A percentile compares a stretch with the other conserved stretches of the same genome.
Evolutionary conservation across 768 basidiomycete species (phyloP).

Genomic region (Tricholoma hemisulphureum): DNA sequence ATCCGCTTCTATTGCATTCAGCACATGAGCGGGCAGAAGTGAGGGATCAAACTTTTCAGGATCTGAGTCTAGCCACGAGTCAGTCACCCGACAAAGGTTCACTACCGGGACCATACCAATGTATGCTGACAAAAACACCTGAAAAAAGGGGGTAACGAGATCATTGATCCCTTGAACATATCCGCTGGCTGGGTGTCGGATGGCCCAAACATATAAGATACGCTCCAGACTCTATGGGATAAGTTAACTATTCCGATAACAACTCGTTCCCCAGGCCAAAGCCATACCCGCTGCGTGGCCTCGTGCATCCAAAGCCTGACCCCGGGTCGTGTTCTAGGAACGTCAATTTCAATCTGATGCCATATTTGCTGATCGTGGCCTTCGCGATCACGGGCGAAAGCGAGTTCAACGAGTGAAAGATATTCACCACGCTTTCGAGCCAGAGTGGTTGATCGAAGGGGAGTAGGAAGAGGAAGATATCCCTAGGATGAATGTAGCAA

Average conservation of each 20-base stretch:
- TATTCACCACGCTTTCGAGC: conserved; percentile 91
- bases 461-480: conserved; percentile 83
- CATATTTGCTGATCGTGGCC: conserved; percentile 95
- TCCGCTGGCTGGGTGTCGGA: conserved; percentile 96
- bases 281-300: conserved; percentile 80
- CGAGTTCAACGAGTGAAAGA: conserved; percentile 79
- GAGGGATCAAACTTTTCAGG: conserved; percentile 87
- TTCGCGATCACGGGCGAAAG: conserved; percentile 83
- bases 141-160: conserved; percentile 95
- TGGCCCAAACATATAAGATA: conserved; percentile 98
- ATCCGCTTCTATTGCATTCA: conserved; percentile 93
- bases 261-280: neutral
- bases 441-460: conserved; percentile 73
- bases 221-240: conserved; percentile 79
- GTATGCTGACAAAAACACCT: conserved; percentile 94
- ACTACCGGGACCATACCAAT: conserved; percentile 57
- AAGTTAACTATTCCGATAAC: conserved; percentile 11
- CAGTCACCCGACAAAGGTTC: conserved; percentile 3
- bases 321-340: conserved; percentile 92
- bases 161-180: conserved; percentile 99
- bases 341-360: conserved; percentile 99
- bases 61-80: conserved; percentile 65
- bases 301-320: conserved; percentile 88
- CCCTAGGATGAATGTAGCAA: conserved; percentile 56
- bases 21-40: conserved; percentile 61